These are phyloP conservation scores for Eimeria praecox DNA, from an alignment of 169 alveolate genomes.

Conservation along the genomic window DNA sequence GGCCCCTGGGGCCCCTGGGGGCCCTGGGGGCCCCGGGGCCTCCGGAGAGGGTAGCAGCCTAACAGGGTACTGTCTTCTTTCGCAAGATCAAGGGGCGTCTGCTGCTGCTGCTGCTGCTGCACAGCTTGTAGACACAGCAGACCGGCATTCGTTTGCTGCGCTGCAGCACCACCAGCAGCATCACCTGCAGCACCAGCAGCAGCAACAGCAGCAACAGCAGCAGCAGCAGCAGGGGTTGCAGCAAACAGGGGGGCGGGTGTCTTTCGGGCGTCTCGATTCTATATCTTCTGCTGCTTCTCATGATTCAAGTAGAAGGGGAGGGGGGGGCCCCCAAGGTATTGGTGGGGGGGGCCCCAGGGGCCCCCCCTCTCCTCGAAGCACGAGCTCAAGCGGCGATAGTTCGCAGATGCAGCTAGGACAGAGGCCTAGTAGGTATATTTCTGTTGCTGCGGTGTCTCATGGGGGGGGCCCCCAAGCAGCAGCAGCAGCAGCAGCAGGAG, in stretches of 20 bases:
- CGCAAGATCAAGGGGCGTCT: slow-evolving; percentile 3
- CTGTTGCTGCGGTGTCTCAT: neutral
- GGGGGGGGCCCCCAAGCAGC: slow-evolving; percentile 36
- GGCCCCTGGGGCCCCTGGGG: slow-evolving; percentile 50
- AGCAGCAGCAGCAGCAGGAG: neutral
- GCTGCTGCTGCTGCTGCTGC: slow-evolving; percentile 59
- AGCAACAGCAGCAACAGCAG: slow-evolving; percentile 25
- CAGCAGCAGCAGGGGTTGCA: slow-evolving; percentile 39
- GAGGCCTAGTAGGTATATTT: slow-evolving; percentile 12
- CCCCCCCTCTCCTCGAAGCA: neutral
- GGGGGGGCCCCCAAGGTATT: neutral
- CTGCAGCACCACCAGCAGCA: neutral
- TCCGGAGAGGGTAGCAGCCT: slow-evolving; percentile 29
- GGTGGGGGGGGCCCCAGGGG: neutral
- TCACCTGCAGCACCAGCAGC: slow-evolving; percentile 20
- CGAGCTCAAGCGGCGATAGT: slow-evolving; percentile 4
- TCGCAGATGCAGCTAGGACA: neutral
- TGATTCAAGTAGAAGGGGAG: neutral
- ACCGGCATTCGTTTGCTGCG: neutral
- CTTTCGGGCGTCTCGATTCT: slow-evolving; percentile 2
- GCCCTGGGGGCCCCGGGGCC: slow-evolving; percentile 36
- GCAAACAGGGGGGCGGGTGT: neutral
- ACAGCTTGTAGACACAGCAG: neutral
- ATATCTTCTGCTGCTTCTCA: slow-evolving; percentile 1
- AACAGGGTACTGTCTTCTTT: neutral